Percentiles rank a stretch among this genome's conserved stretches.
Conservation (phyloP, 139 green algal species). For the Chlorella sp. region DNA sequence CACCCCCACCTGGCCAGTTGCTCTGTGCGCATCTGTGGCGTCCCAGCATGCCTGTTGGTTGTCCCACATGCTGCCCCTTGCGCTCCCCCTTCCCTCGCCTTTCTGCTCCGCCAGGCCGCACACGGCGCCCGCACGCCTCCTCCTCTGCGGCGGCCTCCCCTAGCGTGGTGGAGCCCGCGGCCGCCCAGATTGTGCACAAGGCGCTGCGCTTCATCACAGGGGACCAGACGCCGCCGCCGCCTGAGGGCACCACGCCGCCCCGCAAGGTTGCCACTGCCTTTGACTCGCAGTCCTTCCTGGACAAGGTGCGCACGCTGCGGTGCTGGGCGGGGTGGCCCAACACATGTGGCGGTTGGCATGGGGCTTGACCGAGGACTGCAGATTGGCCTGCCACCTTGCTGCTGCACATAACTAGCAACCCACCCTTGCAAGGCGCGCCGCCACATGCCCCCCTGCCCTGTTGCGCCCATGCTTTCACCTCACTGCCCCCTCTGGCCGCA, state of each 20-base stretch:
- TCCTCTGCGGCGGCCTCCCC: no score
- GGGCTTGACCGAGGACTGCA: no score
- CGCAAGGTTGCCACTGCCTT: not conserved
- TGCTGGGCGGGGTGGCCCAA: not conserved
- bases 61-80: no score
- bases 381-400: no score
- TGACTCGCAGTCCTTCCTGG: constrained; percentile 36
- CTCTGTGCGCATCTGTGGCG: not conserved
- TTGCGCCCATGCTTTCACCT: no score
- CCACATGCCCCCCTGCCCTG: no score
- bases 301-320: constrained; percentile 27
- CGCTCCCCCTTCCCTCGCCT: no score
- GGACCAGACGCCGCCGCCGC: not conserved
- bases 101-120: not conserved
- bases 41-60: not conserved
- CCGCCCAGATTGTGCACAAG: constrained; percentile 42
- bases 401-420: no score
- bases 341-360: no score
- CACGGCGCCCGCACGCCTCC: not conserved
- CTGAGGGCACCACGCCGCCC: not conserved
- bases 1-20: not conserved
- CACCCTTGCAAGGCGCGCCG: no score
- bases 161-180: constrained; percentile 29
- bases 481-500: not conserved
- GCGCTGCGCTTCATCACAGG: constrained; percentile 31